Evolutionary conservation across 148 eudicot species (phyloP).

Genomic region (Rhododendron henanense): DNA sequence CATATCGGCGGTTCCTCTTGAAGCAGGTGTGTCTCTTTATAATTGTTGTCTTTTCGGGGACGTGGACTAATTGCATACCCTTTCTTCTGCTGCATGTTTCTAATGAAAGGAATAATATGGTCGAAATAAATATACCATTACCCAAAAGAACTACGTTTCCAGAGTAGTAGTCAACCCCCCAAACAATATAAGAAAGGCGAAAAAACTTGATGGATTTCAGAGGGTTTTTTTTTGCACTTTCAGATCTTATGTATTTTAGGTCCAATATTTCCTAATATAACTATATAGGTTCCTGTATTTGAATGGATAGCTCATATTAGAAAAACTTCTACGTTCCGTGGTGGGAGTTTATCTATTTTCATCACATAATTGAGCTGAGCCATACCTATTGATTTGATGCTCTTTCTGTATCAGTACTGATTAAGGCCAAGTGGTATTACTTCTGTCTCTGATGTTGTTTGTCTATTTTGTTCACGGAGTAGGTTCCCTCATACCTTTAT

Average conservation of each 20-base stretch:
- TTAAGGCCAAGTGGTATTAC: background rate
- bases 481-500: background rate
- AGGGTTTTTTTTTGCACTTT: background rate
- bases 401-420: background rate
- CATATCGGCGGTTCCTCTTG: slow-evolving; percentile 72
- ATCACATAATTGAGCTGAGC: background rate
- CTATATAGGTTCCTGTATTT: background rate
- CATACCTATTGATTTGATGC: background rate
- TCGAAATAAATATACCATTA: background rate
- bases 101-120: background rate
- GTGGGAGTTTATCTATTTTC: background rate
- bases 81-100: background rate
- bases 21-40: slow-evolving; percentile 50
- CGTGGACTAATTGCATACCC: background rate
- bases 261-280: background rate
- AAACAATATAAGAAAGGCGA: background rate
- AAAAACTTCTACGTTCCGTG: background rate
- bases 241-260: background rate
- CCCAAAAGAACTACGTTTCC: background rate
- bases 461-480: background rate
- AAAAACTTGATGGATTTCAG: background rate
- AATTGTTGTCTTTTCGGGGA: background rate
- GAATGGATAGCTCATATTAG: no score
- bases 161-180: background rate
- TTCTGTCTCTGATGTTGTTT: background rate